phyloP scores from a whole-genome alignment of 108 stramenopile species.

The Hondaea fermentalgiana region DNA sequence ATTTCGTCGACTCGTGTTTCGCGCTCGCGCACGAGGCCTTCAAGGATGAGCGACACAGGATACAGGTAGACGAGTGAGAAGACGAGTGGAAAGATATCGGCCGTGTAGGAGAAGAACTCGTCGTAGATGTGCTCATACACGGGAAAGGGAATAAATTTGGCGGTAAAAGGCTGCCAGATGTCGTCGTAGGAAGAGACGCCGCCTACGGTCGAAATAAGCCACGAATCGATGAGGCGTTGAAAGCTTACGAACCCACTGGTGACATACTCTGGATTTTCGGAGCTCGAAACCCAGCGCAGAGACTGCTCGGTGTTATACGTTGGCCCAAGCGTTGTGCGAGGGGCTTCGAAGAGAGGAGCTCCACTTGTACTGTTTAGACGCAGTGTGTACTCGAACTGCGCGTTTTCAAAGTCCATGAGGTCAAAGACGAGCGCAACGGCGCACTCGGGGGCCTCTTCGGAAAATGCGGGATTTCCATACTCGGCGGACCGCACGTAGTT shows the following conservation, averaged over 20 bases:
- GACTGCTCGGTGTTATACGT: neutral
- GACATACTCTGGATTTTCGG: neutral
- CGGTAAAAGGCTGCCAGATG: neutral
- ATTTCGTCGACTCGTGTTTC: constrained; percentile 28
- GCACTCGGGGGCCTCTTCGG: neutral
- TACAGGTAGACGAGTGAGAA: constrained; percentile 54
- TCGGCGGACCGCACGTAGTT: neutral
- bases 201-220: neutral
- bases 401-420: neutral
- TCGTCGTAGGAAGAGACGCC: neutral
- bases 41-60: constrained; percentile 43
- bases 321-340: neutral
- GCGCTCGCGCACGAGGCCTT: constrained; percentile 33
- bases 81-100: constrained; percentile 31
- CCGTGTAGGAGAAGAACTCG: neutral
- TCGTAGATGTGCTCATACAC: neutral
- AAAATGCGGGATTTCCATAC: neutral
- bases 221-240: neutral
- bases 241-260: neutral
- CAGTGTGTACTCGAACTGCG: neutral
- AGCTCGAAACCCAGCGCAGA: neutral
- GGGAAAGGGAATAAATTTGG: neutral
- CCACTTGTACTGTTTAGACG: neutral
- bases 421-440: neutral
- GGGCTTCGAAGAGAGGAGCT: neutral